Base-by-base conservation (phyloP, 176 grass and related monocot genomes). In the Phoenix dactylifera region DNA sequence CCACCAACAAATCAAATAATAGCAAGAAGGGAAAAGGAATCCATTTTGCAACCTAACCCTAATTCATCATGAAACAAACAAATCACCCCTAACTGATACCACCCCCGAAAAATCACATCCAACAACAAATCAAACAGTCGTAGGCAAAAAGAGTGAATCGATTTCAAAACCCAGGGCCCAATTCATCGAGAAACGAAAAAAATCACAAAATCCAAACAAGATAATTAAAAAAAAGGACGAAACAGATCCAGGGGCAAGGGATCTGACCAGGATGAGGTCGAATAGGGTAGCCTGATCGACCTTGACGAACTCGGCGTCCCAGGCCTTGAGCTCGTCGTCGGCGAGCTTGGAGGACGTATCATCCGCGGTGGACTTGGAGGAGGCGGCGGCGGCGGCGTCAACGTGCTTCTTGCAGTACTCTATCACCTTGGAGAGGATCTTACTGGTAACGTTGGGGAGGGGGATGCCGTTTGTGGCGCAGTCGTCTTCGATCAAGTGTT, bases 351-450 rank as follows among this genome's bases (percentile, higher is more conserved):
- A 63, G 6, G 50, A 44, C 9, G 35, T 44, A 14, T 44, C 57
- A 16, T 62, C 35, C 4, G 20, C 32, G 9, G 32, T 10, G 3
- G 35, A 49, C n/a, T 49, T 63, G 19, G 57, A 55, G 7, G 39
- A 2, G 10, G 35, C 9, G 35, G 35, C 25, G 14, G 57, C 61
- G 1, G 57, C 61, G 0, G 55, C 30, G 12, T 68, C 68, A 23
- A 57, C 79, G 72, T 88, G 85, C 67, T 83, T 76, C 67, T 4
- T 79, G 85, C 79, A 88, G 68, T 76, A 88, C 63, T 64, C 79
- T 58, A 87, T 72, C 54, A 87, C 76, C 72, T 30, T 60, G 58
- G 50, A 9, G 26, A 88, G 85, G 63, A 79, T 79, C 25, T 17
- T 79, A 54, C 57, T 7, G 85, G 1, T 49, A 58, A 88, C 79